Conservation (phyloP, 1,139 yeast species). For the Suzukiozyma palmioleophila region DNA sequence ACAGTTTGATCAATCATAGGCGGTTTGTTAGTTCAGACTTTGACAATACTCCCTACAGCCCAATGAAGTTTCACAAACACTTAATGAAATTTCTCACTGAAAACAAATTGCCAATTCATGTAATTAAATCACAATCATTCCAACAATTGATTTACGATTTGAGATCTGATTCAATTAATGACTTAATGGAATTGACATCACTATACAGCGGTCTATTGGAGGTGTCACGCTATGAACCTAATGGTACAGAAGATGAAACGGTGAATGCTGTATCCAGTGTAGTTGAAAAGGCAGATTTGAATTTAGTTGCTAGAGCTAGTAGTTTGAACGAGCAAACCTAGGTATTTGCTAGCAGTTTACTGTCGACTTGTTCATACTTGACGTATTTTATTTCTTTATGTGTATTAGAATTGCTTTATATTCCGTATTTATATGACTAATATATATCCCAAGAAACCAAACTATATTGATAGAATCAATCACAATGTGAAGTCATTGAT, state of each 20-base stretch:
- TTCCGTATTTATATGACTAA: neutral
- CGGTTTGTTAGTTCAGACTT: slow-evolving; percentile 30
- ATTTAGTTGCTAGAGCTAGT: neutral
- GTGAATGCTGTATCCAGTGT: slow-evolving; percentile 2
- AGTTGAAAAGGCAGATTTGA: slow-evolving; percentile 2
- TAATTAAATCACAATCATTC: slow-evolving; percentile 48
- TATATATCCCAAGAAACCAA: neutral
- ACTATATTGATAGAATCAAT: neutral
- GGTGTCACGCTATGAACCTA: slow-evolving; percentile 31
- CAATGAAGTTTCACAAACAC: slow-evolving; percentile 48
- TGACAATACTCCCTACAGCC: slow-evolving; percentile 42
- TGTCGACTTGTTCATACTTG: neutral
- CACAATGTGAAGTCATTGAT: slow-evolving; percentile 27
- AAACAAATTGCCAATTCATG: slow-evolving; percentile 45
- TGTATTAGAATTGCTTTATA: neutral
- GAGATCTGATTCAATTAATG: slow-evolving; percentile 44
- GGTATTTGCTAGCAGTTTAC: neutral
- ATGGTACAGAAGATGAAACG: neutral
- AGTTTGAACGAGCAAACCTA: neutral
- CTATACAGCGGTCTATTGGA: slow-evolving; percentile 45
- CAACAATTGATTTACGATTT: slow-evolving; percentile 50
- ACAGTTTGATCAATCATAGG: slow-evolving; percentile 7
- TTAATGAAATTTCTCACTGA: slow-evolving; percentile 48
- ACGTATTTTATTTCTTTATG: neutral
- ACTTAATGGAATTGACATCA: slow-evolving; percentile 43